Percentiles rank a stretch among this genome's conserved stretches.
Conservation (phyloP, 495 filamentous ascomycete species). For the Talaromyces adpressus region DNA sequence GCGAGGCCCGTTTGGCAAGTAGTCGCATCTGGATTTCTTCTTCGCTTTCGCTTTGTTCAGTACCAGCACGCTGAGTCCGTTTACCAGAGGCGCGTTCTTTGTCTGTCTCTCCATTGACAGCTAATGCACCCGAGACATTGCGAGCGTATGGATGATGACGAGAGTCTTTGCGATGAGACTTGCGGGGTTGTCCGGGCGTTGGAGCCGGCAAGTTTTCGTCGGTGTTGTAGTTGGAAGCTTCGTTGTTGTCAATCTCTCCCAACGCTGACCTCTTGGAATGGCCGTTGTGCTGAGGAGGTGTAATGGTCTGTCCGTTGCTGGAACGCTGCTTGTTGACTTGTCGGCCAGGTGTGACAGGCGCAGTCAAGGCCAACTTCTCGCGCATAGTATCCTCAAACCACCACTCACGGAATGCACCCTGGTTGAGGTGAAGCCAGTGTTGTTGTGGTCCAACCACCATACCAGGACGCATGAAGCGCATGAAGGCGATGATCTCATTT, state of each 20-base stretch:
- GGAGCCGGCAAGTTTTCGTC: conserved; percentile 89
- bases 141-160: conserved; percentile 49
- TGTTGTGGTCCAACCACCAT: conserved; percentile 99
- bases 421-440: conserved; percentile 98
- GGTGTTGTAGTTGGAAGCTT: conserved; percentile 41
- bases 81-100: conserved; percentile 33
- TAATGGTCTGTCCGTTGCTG: conserved; percentile 61
- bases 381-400: conserved; percentile 88
- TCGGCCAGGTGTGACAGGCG: conserved; percentile 74
- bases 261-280: conserved; percentile 73
- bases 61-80: conserved; percentile 27
- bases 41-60: conserved; percentile 59
- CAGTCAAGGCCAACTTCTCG: conserved; percentile 53
- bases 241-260: conserved; percentile 82
- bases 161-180: conserved; percentile 61
- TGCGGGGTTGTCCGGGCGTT: conserved; percentile 92
- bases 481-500: conserved; percentile 96
- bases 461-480: conserved; percentile 98
- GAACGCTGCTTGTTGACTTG: conserved; percentile 43
- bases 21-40: conserved; percentile 71
- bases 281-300: conserved; percentile 66
- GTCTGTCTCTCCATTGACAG: conserved; percentile 25
- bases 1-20: conserved; percentile 54
- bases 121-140: conserved; percentile 32
- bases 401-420: conserved; percentile 94